Base-by-base conservation (phyloP, 768 basidiomycete genomes). In the Leccinum subtestaceum region DNA sequence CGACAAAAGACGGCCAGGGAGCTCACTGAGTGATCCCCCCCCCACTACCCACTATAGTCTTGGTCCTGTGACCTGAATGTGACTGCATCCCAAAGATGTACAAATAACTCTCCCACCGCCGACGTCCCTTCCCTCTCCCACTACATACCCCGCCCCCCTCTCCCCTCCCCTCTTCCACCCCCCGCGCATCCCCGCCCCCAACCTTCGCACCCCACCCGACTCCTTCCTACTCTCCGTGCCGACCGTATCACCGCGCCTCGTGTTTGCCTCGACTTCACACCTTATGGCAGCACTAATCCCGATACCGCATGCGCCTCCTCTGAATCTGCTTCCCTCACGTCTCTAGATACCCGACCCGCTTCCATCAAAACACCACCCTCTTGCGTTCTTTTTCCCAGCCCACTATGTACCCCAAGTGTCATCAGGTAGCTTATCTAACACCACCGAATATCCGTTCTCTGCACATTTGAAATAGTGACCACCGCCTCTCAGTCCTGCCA, bases 61-160 rank as follows among this genome's bases (percentile, higher is more conserved):
- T 52, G 65, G 67, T 74, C 71, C 70, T 74, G 71, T 72, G 71
- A 74, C 72, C 56, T 53, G 56, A 36, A 56, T 58, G 66, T 70
- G 67, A 66, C 69, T 57, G 12, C 34, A 34, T 36, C 59, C 60
- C 72, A 73, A 74, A 74, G 68, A 74, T 63, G 66, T 70, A 70
- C 68, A 67, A 63, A 70, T 63, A 64, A 43, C 40, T 11, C 57
- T 27, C 60, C 60, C 47, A 9, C 38, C 13, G 45, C 32, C 57
- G 45, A 29, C 49, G 17, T 52, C 31, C 8, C 13, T n/a, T 31
- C 25, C 31, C 13, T 21, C 46, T 36, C 15, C 6, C 27, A 27
- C 27, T 27, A 27, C 27, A 27, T 27, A 27, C 27, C 27, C 27
- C 27, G 27, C 23, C 31, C 15, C 6, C 21, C 25, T 1, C 25